Conservation (phyloP, 2,329 filamentous ascomycete genomes). For the Colletotrichum sp. region DNA sequence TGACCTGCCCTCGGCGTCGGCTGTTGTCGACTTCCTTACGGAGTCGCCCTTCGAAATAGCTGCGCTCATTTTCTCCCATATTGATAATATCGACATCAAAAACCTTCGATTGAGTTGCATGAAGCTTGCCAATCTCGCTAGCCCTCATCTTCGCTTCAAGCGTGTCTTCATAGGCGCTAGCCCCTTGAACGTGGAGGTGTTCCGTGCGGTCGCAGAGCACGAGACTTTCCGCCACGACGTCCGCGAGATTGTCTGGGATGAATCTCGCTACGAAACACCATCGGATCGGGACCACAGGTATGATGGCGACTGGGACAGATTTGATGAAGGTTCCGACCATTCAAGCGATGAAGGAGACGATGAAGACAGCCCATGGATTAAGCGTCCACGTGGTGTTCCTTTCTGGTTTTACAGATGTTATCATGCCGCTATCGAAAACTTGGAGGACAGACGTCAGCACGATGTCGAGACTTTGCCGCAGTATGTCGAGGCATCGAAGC, state of each 20-base stretch:
- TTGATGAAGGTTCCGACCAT: neutral
- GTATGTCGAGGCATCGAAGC: neutral
- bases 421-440: neutral
- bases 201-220: constrained; percentile 39
- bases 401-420: neutral
- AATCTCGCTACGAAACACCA: constrained; percentile 24
- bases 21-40: neutral
- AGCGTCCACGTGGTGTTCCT: neutral
- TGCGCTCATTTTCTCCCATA: neutral
- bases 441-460: neutral
- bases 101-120: neutral
- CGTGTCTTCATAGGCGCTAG: constrained; percentile 46
- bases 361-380: neutral
- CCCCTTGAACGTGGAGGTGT: constrained; percentile 39
- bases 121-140: neutral
- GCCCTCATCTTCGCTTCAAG: neutral
- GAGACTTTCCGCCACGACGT: constrained; percentile 33
- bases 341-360: neutral
- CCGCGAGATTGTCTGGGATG: constrained; percentile 45
- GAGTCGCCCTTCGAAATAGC: neutral
- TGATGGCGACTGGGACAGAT: neutral
- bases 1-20: fast-evolving
- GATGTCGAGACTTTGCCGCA: neutral
- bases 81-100: neutral
- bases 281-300: neutral